Base-by-base conservation (phyloP, 768 basidiomycete genomes). In the Mycena maculata region DNA sequence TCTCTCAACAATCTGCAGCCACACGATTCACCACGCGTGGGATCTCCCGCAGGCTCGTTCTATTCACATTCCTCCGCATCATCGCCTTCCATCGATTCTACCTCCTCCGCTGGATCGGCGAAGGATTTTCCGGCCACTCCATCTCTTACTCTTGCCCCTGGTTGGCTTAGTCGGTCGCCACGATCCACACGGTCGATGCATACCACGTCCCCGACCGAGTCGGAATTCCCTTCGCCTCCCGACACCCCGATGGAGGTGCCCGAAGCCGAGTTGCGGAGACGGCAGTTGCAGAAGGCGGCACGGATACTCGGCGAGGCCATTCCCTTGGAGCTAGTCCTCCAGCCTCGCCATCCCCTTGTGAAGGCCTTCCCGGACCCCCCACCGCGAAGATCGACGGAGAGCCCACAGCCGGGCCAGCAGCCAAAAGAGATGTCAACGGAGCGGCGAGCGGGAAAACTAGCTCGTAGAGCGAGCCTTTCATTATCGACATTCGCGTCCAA, bases 281-380 rank as follows among this genome's bases (percentile, higher is more conserved):
- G 67, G 42, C 67, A 68, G 36, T 23, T 68, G 10, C 61, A 63
- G 22, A 68, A 68, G 49, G 67, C 67, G 27, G 60, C 67, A 2
- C 60, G 67, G 6, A 53, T 68, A 33, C 48, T 68, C 15, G 67
- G 67, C 50, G 67, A 68, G 49, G 44, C 49, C n/a, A 41, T 68
- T 4, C 67, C 67, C 2, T 49, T 68, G 25, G 67, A 68, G 44
- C 67, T 68, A 27, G 67, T 68, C 33, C 63, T 68, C 56, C 56
- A 63, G 42, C 49, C 61, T 18, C 61, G 49, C n/a, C 56, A 47
- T 12, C 67, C 67, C 7, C 56, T 68, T 18, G 44, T 41, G 2
- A 53, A 49, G 3, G 36, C 56, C 8, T 63, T 68, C 49, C 67
- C 61, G 5, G 42, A 47, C 23, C 67, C 67, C 1, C 67, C 61